Percentiles rank a stretch among this genome's conserved stretches.
These are phyloP conservation scores for Talaromyces sp. DNA, from an alignment of 2,329 filamentous ascomycete genomes.

Conservation along the genomic window DNA sequence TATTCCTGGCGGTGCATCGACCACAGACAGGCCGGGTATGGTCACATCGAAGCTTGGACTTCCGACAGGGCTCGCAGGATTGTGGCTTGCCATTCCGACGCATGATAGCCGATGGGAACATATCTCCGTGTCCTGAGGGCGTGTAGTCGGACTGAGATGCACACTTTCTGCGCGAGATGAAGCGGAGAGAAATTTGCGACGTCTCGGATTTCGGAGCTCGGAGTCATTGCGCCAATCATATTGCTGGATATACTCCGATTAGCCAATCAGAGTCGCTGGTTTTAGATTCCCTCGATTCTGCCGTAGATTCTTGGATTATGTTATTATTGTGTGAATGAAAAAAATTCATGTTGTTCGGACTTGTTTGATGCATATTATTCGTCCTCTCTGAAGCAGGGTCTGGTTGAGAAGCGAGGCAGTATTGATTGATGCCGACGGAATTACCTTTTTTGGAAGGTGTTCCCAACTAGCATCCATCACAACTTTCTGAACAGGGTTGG, in stretches of 20 bases:
- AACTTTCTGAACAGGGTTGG: neutral
- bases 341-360: neutral
- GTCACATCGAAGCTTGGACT: constrained; percentile 34
- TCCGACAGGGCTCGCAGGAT: constrained; percentile 36
- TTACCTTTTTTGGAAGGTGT: neutral
- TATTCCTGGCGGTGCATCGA: constrained; percentile 19
- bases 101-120: constrained; percentile 14
- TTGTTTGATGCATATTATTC: neutral
- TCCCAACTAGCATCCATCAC: neutral
- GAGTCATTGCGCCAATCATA: neutral
- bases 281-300: neutral
- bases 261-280: neutral
- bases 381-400: neutral
- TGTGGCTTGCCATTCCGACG: constrained; percentile 33
- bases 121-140: neutral
- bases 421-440: neutral
- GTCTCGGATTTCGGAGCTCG: neutral
- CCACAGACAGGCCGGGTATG: constrained; percentile 28
- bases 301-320: neutral
- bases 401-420: neutral
- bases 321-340: neutral
- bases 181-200: neutral
- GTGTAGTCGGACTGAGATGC: neutral
- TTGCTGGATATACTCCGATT: neutral
- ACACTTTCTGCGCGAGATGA: neutral